These are phyloP conservation scores for Fusarium verticillioides DNA, from an alignment of 2,329 filamentous ascomycete species.

Conservation along the genomic window DNA sequence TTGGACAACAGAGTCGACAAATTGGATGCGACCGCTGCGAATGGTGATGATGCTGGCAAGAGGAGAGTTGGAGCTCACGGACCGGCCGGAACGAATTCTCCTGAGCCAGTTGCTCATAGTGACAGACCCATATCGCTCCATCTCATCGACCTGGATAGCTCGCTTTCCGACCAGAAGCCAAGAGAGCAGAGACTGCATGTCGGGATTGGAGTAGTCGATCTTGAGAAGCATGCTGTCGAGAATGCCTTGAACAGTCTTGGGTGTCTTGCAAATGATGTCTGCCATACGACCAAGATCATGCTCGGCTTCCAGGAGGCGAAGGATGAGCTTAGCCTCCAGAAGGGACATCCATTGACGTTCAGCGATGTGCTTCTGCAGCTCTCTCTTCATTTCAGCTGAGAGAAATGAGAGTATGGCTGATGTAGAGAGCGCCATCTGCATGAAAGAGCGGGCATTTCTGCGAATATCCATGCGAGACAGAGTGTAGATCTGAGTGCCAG, in stretches of 20 bases:
- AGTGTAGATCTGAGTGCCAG: not conserved
- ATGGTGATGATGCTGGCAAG: not conserved
- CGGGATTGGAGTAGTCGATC: not conserved
- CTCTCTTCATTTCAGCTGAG: not conserved
- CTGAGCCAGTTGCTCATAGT: constrained; percentile 2
- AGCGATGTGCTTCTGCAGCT: not conserved
- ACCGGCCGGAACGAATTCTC: not conserved
- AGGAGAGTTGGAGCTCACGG: not conserved
- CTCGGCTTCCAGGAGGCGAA: not conserved
- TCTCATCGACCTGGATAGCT: not conserved
- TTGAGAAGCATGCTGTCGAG: not conserved
- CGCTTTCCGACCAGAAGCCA: not conserved
- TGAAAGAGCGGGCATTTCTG: not conserved
- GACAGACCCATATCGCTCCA: not conserved
- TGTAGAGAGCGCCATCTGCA: not conserved
- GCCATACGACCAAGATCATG: not conserved
- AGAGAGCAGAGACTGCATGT: not conserved
- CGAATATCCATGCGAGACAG: not conserved
- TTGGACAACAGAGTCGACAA: not conserved
- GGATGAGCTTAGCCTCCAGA: not conserved
- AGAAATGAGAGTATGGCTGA: not conserved
- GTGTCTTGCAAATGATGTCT: not conserved
- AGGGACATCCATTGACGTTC: not conserved
- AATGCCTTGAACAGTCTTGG: not conserved
- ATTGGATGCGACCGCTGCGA: not conserved